Evolutionary conservation across 306 rosid genomes (phyloP), one percentile per base, ranked within the genome.

Genomic region (Crotalaria pallida): DNA sequence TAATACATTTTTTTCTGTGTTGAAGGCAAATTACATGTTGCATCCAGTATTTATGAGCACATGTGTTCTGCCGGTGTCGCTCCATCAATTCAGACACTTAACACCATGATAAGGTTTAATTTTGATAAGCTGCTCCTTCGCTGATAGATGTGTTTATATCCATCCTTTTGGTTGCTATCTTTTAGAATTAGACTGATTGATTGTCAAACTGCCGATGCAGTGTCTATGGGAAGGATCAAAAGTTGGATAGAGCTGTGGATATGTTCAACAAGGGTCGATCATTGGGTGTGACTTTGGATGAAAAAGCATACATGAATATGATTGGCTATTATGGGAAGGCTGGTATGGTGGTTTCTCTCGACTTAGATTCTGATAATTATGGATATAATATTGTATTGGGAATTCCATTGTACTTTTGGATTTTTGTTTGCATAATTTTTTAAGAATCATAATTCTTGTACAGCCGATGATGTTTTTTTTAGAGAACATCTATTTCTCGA

Each of bases 291-390:
- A 51, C 81, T 74, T 78, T 83, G 64, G 97, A 88, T 85, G 98
- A 84, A 80, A 90, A 82, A 79, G 75, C 90, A 36, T 87, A 78
- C 80, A 84, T 82, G 88, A 90, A 93, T 82, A 67, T 93, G 86
- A 88, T 93, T 73, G 89, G 87, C 84, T 85, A 74, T 82, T 93
- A 84, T 47, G 98, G 97, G 71, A 93, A 93, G 75, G 90, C 94
- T 74, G 98, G 98, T 93, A 89, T 31, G n/a, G n/a, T 8, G 16
- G 50, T 67, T 61, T 10, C 48, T 52, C 66, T 64, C 11, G 55
- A 29, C 51, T 23, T 17, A 27, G 71, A 4, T 58, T 65, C 17
- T 76, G 62, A 71, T 71, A 31, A 65, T 71, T 76, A 15, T 50
- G n/a, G 47, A 63, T 69, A 24, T 36, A 44, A 75, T 59, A 5